These are phyloP conservation scores for Brasilioporus rufonigricans DNA, from an alignment of 768 basidiomycete species.

Conservation along the genomic window DNA sequence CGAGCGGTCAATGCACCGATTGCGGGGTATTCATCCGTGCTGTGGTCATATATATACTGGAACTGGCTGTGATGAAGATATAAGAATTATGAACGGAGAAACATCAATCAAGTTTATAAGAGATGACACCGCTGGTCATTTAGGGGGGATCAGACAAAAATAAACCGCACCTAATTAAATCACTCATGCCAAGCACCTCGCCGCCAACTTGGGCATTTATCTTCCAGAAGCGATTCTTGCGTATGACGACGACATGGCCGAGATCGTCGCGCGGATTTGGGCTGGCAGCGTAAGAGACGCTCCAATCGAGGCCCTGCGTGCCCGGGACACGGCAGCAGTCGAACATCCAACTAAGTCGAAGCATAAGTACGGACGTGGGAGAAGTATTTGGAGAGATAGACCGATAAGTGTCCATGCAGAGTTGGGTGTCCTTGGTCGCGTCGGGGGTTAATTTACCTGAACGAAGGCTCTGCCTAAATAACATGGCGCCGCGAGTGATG, in stretches of 20 bases:
- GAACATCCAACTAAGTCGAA: constrained; percentile 78
- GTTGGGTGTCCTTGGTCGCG: constrained; percentile 58
- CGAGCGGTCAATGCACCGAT: constrained; percentile 77
- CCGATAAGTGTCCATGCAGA: constrained; percentile 91
- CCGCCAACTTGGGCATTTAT: constrained; percentile 58
- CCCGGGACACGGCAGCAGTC: constrained; percentile 85
- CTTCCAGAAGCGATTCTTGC: constrained; percentile 84
- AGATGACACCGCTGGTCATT: neutral
- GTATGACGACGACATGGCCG: constrained; percentile 83
- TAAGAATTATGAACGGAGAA: constrained; percentile 1
- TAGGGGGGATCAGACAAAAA: neutral
- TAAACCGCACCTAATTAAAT: constrained; percentile 57
- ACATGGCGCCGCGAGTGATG: constrained; percentile 66
- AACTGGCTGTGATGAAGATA: constrained; percentile 53
- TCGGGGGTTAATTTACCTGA: constrained; percentile 67
- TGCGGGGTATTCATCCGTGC: constrained; percentile 60
- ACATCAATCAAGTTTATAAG: neutral
- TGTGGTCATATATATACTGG: constrained; percentile 66
- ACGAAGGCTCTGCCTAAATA: constrained; percentile 70
- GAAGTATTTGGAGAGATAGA: constrained; percentile 25
- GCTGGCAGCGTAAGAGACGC: constrained; percentile 61
- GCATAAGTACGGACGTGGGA: neutral
- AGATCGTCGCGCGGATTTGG: constrained; percentile 37
- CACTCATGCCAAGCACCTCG: constrained; percentile 57
- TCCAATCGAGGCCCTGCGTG: constrained; percentile 72